Base-by-base conservation (phyloP, 1,284 basidiomycete species). In the Ustilago curta region DNA sequence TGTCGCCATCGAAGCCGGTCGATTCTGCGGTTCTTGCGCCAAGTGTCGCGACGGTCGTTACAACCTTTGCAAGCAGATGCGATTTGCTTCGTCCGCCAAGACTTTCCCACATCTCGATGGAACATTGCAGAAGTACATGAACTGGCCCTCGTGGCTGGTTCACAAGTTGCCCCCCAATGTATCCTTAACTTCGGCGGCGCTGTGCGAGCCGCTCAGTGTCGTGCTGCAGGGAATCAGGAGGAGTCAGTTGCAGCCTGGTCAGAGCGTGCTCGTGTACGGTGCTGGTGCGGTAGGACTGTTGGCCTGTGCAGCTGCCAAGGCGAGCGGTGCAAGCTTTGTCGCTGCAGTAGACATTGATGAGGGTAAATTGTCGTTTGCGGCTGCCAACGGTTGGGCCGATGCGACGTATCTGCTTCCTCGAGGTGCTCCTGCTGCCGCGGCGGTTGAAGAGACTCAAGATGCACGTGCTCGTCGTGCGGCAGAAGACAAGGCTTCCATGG, bases 71-170 rank as follows among this genome's bases (percentile, higher is more conserved):
- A 90, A 91, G 5, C 76, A 82, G 50, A 80, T 98, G 90, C 90
- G 93, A 69, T 98, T 97, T 86, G 92, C 92, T 80, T 91, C 90
- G 68, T 91, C 90, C 58, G 95, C 95, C 48, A 93, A 95, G 85
- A 94, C 93, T 11, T 93, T 91, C 85, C 95, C 95, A 49, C 95
- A 98, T 84, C 88, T 92, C 25, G 94, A 97, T 81, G 95, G 95
- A 3, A 96, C 94, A 6, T 89, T 97, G 52, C 92, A 94, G 85
- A 90, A 90, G 63, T 88, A 88, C 76, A 92, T 97, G 89, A 94
- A 93, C 86, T 94, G 95, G 86, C 94, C 94, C 2, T 90, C 90
- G 0, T 88, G 91, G 80, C 89, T 93, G 66, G 89, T 95, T 45
- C 93, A 96, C 87, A 92, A 91, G 65, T 87, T 97, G 29, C 93